Evolutionary conservation across 140 eudicot genomes (phyloP), one percentile per base, ranked within the genome.

Genomic region (Erigeron philadelphicus): DNA sequence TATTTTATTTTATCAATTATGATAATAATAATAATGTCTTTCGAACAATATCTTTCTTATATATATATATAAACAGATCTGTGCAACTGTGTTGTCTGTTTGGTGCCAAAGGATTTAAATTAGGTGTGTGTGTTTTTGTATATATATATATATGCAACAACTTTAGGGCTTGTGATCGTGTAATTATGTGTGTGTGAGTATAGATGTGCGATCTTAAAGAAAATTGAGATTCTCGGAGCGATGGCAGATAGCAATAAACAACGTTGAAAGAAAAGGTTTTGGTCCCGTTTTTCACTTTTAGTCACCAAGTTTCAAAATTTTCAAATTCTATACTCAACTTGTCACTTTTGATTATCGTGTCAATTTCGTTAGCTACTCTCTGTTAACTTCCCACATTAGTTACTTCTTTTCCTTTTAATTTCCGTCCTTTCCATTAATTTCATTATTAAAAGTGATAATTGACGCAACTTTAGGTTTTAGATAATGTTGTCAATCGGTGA

Each of bases 121-220:
- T 68, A 31, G 4, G 4, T 31, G 38, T 1, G 38, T 31, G 38
- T 54, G 25, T 53, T 8, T 15, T 0, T 52, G 23, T 57, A 2
- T 16, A 13, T 11, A 21, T 54, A 42, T 21, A 64, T 66, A 9
- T 1, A 18, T 44, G 54, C 25, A 21, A 21, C 54, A 66, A 19
- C 41, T 18, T 25, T 61, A 62, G 64, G 71, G 71, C 52, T 63
- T 40, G 78, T 21, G 41, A 73, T 64, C 58, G 72, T 35, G 66
- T 47, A 48, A 61, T 72, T 31, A 21, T 49, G 67, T 60, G 47
- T 45, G 11, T 64, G 77, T 42, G 21, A 52, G 23, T 52, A 52
- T 15, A 52, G 23, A 7, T 18, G 19, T 65, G 57, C 54, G 72
- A 73, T 73, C 50, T 11, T 15, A 65, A 45, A 63, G 55, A 55